Conservation (phyloP, 1,284 basidiomycete genomes). For the Taiwanofungus camphoratus region DNA sequence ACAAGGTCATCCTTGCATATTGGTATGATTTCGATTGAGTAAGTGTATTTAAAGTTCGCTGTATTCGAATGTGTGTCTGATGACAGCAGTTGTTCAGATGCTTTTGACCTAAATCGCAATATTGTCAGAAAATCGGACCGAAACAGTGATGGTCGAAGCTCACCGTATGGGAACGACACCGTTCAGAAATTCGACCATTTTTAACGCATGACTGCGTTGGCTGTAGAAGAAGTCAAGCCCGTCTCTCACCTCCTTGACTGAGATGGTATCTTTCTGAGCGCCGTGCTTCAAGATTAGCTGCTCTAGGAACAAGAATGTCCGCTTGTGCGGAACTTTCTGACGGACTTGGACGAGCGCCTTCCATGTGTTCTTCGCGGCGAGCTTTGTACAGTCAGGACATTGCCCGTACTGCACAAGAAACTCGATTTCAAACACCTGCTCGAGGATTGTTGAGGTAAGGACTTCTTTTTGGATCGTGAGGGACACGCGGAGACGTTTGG, state of each 20-base stretch:
- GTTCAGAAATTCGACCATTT: slow-evolving; percentile 95
- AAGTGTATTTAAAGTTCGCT: slow-evolving; percentile 97
- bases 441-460: slow-evolving; percentile 90
- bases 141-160: slow-evolving; percentile 1
- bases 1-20: slow-evolving; percentile 98
- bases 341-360: slow-evolving; percentile 95
- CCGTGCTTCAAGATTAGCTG: slow-evolving; percentile 97
- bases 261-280: slow-evolving; percentile 95
- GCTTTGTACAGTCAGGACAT: slow-evolving; percentile 88
- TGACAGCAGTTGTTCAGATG: slow-evolving; percentile 91
- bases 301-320: slow-evolving; percentile 97
- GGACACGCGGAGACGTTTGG: slow-evolving; percentile 88
- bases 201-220: slow-evolving; percentile 85
- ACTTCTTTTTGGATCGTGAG: slow-evolving; percentile 99
- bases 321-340: slow-evolving; percentile 96
- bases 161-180: slow-evolving; percentile 87
- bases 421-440: slow-evolving; percentile 97
- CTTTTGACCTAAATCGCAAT: slow-evolving; percentile 61
- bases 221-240: slow-evolving; percentile 98
- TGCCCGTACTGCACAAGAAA: slow-evolving; percentile 95
- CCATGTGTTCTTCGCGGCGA: slow-evolving; percentile 99
- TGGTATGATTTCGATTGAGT: slow-evolving; percentile 95
- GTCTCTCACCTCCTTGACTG: slow-evolving; percentile 89
- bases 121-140: background rate
- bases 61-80: slow-evolving; percentile 90